phyloP scores from a whole-genome alignment of 371 early-diverging fungal genomes.

The Mortierella polycephala region DNA sequence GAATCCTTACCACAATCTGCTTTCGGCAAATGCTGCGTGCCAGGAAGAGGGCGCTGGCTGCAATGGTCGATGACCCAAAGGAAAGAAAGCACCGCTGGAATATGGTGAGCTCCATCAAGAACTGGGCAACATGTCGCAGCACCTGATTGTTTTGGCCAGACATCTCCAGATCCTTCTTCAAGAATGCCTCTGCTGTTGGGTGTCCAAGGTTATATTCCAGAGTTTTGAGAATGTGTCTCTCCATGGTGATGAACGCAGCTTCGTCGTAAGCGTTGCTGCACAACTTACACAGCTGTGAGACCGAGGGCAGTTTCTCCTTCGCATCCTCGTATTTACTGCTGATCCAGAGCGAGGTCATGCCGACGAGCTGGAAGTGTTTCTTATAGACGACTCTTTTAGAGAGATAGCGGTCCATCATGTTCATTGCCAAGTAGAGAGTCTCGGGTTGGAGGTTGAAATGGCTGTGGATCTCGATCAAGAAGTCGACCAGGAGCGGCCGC shows the following conservation, averaged over 20 bases:
- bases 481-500: slow-evolving; percentile 71
- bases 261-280: slow-evolving; percentile 53
- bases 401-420: slow-evolving; percentile 74
- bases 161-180: slow-evolving; percentile 53
- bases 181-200: slow-evolving; percentile 51
- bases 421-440: slow-evolving; percentile 75
- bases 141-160: slow-evolving; percentile 36
- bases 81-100: slow-evolving; percentile 51
- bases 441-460: slow-evolving; percentile 76
- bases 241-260: slow-evolving; percentile 52
- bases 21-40: slow-evolving; percentile 49
- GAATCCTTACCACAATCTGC: slow-evolving; percentile 28
- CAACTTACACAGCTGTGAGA: slow-evolving; percentile 48
- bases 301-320: slow-evolving; percentile 47
- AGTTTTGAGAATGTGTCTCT: slow-evolving; percentile 52
- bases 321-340: slow-evolving; percentile 52
- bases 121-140: slow-evolving; percentile 41
- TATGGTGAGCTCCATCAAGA: slow-evolving; percentile 54
- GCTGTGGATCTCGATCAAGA: slow-evolving; percentile 75
- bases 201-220: slow-evolving; percentile 50
- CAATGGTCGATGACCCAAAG: slow-evolving; percentile 52
- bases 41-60: slow-evolving; percentile 44
- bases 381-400: slow-evolving; percentile 56
- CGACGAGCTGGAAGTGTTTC: slow-evolving; percentile 53
- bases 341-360: slow-evolving; percentile 54